These are phyloP conservation scores for Acanthamoeba castellanii DNA, from an alignment of 208 protist genomes.

Conservation along the genomic window DNA sequence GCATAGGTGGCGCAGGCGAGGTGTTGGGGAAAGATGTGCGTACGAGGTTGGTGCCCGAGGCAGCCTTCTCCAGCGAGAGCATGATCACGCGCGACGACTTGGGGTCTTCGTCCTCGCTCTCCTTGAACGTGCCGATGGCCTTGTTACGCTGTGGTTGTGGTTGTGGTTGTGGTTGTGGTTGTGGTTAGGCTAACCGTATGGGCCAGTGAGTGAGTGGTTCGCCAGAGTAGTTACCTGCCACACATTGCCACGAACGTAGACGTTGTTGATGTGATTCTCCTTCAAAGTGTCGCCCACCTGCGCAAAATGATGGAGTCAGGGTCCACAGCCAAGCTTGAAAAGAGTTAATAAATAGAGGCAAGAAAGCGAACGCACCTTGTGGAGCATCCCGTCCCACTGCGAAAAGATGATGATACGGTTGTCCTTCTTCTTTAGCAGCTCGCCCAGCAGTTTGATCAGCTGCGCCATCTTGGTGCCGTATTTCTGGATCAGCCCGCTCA, in stretches of 20 bases:
- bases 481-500: conserved; percentile 25
- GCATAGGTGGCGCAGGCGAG: too few relatives aligned
- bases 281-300: conserved; percentile 45
- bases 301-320: background rate
- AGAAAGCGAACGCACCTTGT: background rate
- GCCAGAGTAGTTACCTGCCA: background rate
- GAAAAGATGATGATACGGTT: conserved; percentile 62
- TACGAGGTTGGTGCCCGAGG: conserved; percentile 72
- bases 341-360: too few relatives aligned
- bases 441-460: conserved; percentile 43
- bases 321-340: too few relatives aligned
- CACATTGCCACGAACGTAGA: conserved; percentile 77
- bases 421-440: conserved; percentile 44
- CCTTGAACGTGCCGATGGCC: conserved; percentile 73
- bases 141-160: conserved; percentile 30
- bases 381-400: conserved; percentile 18
- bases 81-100: conserved; percentile 70
- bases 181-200: too few relatives aligned
- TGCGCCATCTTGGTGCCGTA: conserved; percentile 74
- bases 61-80: conserved; percentile 77
- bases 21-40: background rate
- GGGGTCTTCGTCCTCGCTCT: conserved; percentile 13
- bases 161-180: too few relatives aligned
- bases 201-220: too few relatives aligned
- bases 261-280: conserved; percentile 69